Evolutionary conservation across 2,329 filamentous ascomycete species (phyloP), one percentile per base, ranked within the genome.

Genomic region (Clarireedia monteithiana): DNA sequence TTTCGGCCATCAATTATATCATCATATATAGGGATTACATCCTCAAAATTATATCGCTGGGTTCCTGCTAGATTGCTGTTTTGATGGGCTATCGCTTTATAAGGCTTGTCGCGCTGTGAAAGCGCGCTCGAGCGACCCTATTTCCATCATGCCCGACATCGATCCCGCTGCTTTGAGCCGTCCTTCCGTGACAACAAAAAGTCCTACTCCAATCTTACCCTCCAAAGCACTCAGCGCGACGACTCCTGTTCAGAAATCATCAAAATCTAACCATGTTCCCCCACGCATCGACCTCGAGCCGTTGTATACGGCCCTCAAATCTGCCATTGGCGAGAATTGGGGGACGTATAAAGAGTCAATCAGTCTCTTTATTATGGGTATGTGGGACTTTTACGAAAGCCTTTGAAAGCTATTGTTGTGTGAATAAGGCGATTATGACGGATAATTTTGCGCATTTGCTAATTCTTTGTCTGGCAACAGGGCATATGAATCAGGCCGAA

Each of bases 101-200:
- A 17, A 40, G 46, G 51, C 56, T 59, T 60, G 57, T 64, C 62
- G 65, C 64, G 63, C 60, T 66, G 57, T 54, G 53, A 56, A 58
- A 59, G 60, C 63, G 60, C 58, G 56, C 51, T 53, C 57, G 59
- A 59, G 63, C 64, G 63, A 36, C 44, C 50, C 14, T 61, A 64
- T 61, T 61, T 39, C 57, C 59, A 64, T 55, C 62, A 86, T 86
- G 83, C 82, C 83, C 66, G 83, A 86, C 73, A 86, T 86, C 73
- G 83, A 86, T 75, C 83, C 83, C n/a, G 82, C 83, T 74, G 82
- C 83, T 62, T 72, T 86, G 66, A 85, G 82, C 75, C 81, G 82
- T 66, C 79, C 81, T 59, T 50, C 44, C 47, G 24, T 52, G 30
- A 45, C 81, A 48, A 70, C 78, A 68, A 77, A 73, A 69, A 75